A percentile compares a stretch with the other conserved stretches of the same genome.
These are phyloP conservation scores for Coemansia sp. DNA, from an alignment of 192 early-diverging fungal genomes.

Conservation along the genomic window DNA sequence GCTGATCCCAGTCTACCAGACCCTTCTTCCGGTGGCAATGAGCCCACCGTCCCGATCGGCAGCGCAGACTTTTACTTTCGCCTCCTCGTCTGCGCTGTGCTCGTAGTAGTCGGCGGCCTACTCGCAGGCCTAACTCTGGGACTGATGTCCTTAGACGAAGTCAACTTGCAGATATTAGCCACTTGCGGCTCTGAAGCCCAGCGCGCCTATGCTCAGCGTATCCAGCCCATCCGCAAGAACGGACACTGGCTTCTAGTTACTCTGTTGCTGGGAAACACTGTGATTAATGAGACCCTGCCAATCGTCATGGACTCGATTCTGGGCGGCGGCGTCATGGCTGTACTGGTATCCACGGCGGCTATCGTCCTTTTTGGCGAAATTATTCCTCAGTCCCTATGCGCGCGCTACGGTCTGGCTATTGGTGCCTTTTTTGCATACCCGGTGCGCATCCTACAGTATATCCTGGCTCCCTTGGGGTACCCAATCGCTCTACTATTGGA, in stretches of 20 bases:
- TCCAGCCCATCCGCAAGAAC: conserved; percentile 85
- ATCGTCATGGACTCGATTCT: conserved; percentile 79
- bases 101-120: conserved; percentile 80
- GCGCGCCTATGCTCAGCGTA: conserved; percentile 71
- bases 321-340: conserved; percentile 74
- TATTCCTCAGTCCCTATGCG: conserved; percentile 89
- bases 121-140: conserved; percentile 73
- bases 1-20: neutral
- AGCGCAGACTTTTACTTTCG: conserved; percentile 50
- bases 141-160: conserved; percentile 83
- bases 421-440: conserved; percentile 86
- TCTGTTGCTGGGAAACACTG: conserved; percentile 86
- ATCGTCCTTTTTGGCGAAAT: conserved; percentile 97
- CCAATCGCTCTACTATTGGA: conserved; percentile 88
- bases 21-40: neutral
- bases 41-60: neutral
- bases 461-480: conserved; percentile 69
- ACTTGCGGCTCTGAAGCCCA: conserved; percentile 71
- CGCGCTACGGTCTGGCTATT: conserved; percentile 82
- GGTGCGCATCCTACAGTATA: conserved; percentile 64
- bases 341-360: conserved; percentile 81
- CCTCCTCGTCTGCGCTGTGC: conserved; percentile 53
- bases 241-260: conserved; percentile 94
- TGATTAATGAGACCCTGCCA: conserved; percentile 93
- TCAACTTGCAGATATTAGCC: conserved; percentile 77